Percentiles rank a stretch among this genome's conserved stretches.
These are phyloP conservation scores for Stipa capillata DNA, from an alignment of 176 grass and related monocot genomes.

Conservation along the genomic window DNA sequence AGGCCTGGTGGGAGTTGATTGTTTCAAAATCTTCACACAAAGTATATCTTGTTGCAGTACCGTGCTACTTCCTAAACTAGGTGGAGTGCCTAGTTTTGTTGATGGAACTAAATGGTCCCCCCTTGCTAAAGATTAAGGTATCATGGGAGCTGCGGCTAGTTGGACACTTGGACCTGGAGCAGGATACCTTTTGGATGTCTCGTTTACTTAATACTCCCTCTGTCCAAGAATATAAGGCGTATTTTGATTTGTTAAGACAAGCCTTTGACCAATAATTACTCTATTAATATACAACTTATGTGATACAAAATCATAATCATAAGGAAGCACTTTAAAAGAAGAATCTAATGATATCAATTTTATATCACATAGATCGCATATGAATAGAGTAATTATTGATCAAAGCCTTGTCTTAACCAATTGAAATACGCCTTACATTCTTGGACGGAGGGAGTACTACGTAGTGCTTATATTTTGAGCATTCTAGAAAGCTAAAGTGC, in stretches of 20 bases:
- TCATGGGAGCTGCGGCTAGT: slow-evolving; percentile 16
- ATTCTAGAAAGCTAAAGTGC: slow-evolving; percentile 17
- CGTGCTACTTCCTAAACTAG: slow-evolving; percentile 6
- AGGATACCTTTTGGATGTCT: neutral
- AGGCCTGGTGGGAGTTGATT: slow-evolving; percentile 39
- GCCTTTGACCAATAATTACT: no score
- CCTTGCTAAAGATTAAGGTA: neutral
- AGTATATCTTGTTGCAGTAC: neutral
- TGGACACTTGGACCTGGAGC: neutral
- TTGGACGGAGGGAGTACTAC: no score
- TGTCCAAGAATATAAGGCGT: no score
- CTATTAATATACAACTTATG: no score
- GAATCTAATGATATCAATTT: no score
- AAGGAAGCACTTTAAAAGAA: no score
- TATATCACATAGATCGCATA: no score
- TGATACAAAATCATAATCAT: no score
- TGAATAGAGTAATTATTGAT: no score
- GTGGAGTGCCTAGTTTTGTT: neutral
- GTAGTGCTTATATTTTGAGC: neutral
- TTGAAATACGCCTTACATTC: no score
- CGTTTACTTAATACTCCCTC: neutral
- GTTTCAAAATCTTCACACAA: slow-evolving; percentile 25
- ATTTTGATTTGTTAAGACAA: no score
- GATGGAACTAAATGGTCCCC: neutral
- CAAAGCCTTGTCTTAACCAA: no score